Conservation (phyloP, 2,329 filamentous ascomycete species). For the Graphilbum fragrans region DNA sequence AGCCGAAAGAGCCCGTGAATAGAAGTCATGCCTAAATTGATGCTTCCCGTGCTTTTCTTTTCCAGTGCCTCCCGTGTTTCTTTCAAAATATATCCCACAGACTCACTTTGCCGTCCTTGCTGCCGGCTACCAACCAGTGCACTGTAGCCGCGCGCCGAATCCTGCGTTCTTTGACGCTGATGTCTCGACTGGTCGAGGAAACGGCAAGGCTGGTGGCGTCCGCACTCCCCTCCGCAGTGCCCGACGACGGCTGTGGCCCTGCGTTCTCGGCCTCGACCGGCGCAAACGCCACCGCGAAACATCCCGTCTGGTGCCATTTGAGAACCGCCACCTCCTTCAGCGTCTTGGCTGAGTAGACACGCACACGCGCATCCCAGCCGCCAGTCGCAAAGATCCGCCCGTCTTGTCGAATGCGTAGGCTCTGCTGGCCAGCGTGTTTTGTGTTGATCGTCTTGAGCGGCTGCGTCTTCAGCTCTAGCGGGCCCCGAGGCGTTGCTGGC, state of each 20-base stretch:
- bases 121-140: conserved; percentile 84
- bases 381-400: conserved; percentile 77
- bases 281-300: conserved; percentile 70
- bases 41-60: no score
- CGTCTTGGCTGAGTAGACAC: conserved; percentile 70
- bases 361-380: conserved; percentile 75
- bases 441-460: conserved; percentile 58
- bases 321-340: conserved; percentile 83
- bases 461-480: conserved; percentile 19
- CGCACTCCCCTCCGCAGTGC: not conserved
- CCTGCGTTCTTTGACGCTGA: conserved; percentile 51
- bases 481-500: conserved; percentile 7
- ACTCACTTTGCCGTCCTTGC: conserved; percentile 91
- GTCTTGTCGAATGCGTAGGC: conserved; percentile 64
- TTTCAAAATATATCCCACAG: conserved; percentile 82
- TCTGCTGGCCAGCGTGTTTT: conserved; percentile 84
- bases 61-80: no score
- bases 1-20: no score
- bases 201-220: not conserved
- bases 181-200: conserved; percentile 13
- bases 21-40: no score
- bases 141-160: conserved; percentile 52
- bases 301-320: conserved; percentile 87
- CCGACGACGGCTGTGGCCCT: not conserved
- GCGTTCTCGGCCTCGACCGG: conserved; percentile 17